Conservation (phyloP, 345 rosid species). For the Moricandia moricandioides region DNA sequence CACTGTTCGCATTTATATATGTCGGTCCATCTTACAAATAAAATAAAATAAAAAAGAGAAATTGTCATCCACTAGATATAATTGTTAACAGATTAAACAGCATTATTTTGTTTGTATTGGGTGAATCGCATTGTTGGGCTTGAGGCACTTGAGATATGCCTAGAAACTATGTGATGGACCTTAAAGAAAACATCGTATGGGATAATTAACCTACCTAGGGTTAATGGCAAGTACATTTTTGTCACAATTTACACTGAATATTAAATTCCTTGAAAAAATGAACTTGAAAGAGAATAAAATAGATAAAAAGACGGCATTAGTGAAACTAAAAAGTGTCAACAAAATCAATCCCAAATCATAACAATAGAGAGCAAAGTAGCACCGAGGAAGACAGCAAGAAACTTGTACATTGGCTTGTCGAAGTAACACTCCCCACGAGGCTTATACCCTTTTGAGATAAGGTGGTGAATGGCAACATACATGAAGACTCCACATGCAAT, state of each 20-base stretch:
- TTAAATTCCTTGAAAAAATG: not conserved
- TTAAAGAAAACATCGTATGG: not conserved
- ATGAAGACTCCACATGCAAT: constrained; percentile 84
- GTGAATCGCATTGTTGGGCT: constrained; percentile 28
- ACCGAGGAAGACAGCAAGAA: constrained; percentile 67
- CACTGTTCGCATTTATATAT: constrained; percentile 34
- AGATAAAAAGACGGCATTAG: not conserved
- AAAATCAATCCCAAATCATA: constrained; percentile 71
- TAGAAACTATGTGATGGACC: not conserved
- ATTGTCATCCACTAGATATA: not conserved
- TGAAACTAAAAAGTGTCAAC: not conserved
- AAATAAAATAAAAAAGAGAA: not conserved
- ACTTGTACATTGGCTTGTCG: constrained; percentile 68
- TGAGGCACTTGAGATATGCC: not conserved
- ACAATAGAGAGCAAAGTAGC: constrained; percentile 67
- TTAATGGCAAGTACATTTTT: not conserved
- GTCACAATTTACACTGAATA: constrained; percentile 5
- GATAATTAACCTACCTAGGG: not conserved
- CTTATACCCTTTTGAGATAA: constrained; percentile 71
- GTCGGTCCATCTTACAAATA: constrained; percentile 24
- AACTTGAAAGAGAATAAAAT: not conserved
- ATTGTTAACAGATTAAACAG: not conserved
- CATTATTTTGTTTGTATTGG: not conserved
- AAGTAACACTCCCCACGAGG: constrained; percentile 50
- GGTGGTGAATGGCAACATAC: constrained; percentile 80